Conservation (phyloP, 257 asterid species). For the Mentha longifolia region DNA sequence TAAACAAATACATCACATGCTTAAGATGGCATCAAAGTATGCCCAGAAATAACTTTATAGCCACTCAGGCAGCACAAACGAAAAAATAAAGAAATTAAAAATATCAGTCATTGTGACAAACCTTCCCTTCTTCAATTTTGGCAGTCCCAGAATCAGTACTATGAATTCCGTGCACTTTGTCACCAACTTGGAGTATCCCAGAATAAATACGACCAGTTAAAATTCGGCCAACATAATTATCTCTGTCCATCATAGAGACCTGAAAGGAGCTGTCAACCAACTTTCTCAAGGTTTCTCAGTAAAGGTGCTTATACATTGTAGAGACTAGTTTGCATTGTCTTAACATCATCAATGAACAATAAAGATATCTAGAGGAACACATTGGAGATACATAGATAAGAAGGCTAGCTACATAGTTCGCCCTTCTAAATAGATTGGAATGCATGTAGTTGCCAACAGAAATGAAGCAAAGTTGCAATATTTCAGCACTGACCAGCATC, state of each 20-base stretch:
- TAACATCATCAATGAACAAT: constrained; percentile 6
- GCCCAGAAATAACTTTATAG: constrained; percentile 18
- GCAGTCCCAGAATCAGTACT: constrained; percentile 67
- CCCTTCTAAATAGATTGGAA: neutral
- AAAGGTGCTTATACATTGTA: constrained; percentile 29
- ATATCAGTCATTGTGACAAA: constrained; percentile 36
- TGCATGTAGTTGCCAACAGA: constrained; percentile 3
- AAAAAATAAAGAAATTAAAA: neutral
- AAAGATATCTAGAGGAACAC: constrained; percentile 15
- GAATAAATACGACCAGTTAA: constrained; percentile 91
- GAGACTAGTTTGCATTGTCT: constrained; percentile 28
- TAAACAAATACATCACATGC: neutral
- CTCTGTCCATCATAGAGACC: constrained; percentile 99
- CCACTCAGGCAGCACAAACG: constrained; percentile 13
- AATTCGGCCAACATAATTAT: constrained; percentile 90
- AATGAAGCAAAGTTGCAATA: constrained; percentile 17
- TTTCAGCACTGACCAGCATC: constrained; percentile 83
- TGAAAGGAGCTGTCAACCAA: constrained; percentile 67
- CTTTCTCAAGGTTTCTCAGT: constrained; percentile 45
- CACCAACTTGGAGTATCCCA: constrained; percentile 86
- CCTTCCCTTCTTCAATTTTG: constrained; percentile 98
- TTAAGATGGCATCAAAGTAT: constrained; percentile 6
- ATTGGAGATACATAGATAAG: neutral
- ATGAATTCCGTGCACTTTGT: constrained; percentile 89
- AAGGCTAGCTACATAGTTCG: neutral